Percentiles rank a stretch among this genome's conserved stretches.
These are phyloP conservation scores for Curvularia hawaiiensis DNA, from an alignment of 2,329 filamentous ascomycete genomes.

Conservation along the genomic window DNA sequence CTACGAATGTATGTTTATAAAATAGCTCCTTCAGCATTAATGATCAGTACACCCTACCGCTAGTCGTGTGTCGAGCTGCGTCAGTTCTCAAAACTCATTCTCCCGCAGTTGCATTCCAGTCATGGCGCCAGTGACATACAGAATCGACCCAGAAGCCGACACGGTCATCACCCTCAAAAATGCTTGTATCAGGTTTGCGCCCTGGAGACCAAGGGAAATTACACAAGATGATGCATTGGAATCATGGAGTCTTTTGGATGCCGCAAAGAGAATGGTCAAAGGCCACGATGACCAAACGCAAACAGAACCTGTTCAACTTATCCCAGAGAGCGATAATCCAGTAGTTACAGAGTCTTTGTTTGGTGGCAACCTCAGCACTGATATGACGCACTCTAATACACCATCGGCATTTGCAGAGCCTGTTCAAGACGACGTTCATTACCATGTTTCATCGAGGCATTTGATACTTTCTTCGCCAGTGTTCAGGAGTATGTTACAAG, in stretches of 20 bases:
- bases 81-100: background rate
- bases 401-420: background rate
- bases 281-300: background rate
- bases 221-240: background rate
- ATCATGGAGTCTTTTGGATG: background rate
- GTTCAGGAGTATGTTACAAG: background rate
- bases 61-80: background rate
- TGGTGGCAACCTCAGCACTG: background rate
- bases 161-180: constrained; percentile 1
- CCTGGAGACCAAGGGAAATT: background rate
- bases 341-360: background rate
- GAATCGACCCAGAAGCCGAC: constrained; percentile 5
- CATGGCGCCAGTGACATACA: background rate
- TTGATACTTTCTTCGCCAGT: background rate
- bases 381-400: background rate
- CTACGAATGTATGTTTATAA: background rate
- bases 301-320: background rate
- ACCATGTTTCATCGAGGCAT: constrained; percentile 9
- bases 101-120: no score
- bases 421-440: background rate
- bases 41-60: background rate
- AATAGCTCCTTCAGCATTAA: background rate
- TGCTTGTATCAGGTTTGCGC: background rate
- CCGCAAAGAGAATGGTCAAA: background rate
- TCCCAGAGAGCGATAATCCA: background rate